These are phyloP conservation scores for Dothideomycetidae sp. DNA, from an alignment of 2,329 filamentous ascomycete species.

Conservation along the genomic window DNA sequence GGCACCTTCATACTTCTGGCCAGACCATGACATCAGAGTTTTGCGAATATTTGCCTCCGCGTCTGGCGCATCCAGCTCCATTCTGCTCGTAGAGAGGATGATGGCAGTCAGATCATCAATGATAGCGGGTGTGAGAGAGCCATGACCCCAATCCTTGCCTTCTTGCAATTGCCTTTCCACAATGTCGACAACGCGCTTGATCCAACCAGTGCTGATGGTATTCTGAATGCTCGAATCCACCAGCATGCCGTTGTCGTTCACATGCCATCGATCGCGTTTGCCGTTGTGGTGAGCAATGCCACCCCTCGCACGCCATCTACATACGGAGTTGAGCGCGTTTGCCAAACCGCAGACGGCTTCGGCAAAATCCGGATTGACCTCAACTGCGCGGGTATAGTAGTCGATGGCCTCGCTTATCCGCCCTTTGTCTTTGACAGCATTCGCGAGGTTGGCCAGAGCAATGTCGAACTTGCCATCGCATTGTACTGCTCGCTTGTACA, in stretches of 20 bases:
- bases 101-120: conserved; percentile 32
- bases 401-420: conserved; percentile 79
- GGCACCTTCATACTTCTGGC: conserved; percentile 75
- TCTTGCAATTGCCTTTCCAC: conserved; percentile 78
- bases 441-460: conserved; percentile 87
- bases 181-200: conserved; percentile 79
- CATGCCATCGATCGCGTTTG: conserved; percentile 80
- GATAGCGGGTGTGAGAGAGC: conserved; percentile 40
- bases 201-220: conserved; percentile 58
- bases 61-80: conserved; percentile 21
- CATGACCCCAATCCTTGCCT: conserved; percentile 71
- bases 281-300: conserved; percentile 64
- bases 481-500: conserved; percentile 89
- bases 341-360: conserved; percentile 93
- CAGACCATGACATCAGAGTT: conserved; percentile 43
- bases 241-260: conserved; percentile 71
- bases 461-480: conserved; percentile 96
- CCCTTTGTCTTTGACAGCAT: conserved; percentile 94
- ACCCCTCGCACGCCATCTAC: conserved; percentile 81
- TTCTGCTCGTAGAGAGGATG: conserved; percentile 26
- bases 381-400: conserved; percentile 83
- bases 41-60: conserved; percentile 25
- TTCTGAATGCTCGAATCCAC: conserved; percentile 52
- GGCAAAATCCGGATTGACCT: conserved; percentile 86
- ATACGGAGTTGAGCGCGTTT: conserved; percentile 91